Base-by-base conservation (phyloP, 257 asterid genomes). In the Solanum paucissectum region DNA sequence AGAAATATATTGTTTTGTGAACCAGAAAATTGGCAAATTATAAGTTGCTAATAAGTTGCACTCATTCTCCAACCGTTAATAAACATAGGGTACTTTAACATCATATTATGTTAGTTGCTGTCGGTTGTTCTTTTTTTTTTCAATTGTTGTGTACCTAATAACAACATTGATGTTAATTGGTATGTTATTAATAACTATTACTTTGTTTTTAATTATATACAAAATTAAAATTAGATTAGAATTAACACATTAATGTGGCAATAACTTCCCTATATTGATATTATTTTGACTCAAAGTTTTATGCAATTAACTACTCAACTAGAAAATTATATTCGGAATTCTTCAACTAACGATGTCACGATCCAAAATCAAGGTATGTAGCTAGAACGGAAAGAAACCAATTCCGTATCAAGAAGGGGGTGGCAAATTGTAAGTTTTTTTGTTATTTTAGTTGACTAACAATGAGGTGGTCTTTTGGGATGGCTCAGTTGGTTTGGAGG, bases 71-170 rank as follows among this genome's bases (percentile, higher is more conserved):
- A 87, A 72, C 88, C 83, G 7, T 86, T 82, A 33, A 89, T 71
- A 40, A 88, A 82, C 40, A 8, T 25, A 49, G 29, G n/a, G 32
- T 14, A 29, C 37, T 32, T 49, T 49, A 29, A 82, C 20, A 29
- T 46, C 85, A 29, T 49, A n/a, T 81, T 49, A 2, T 82, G 85
- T 91, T 87, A 90, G 92, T 92, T 90, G 92, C 71, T 71, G 93
- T 92, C 89, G 92, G 91, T 12, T 89, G 85, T 86, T 86, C 38
- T 21, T 18, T 77, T 32, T 82, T 79, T 34, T 72, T 18, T 0
- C 12, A 29, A 82, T 29, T 82, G 14, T 10, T 33, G 8, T 62
- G n/a, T 42, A 44, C 42, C 74, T 40, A 49, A 25, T 88, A 86
- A 86, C 88, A 76, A 77, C 83, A 79, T 84, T 87, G 83, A 86